Conservation (phyloP, 2,329 filamentous ascomycete species). For the Dothideomycetes sp. region DNA sequence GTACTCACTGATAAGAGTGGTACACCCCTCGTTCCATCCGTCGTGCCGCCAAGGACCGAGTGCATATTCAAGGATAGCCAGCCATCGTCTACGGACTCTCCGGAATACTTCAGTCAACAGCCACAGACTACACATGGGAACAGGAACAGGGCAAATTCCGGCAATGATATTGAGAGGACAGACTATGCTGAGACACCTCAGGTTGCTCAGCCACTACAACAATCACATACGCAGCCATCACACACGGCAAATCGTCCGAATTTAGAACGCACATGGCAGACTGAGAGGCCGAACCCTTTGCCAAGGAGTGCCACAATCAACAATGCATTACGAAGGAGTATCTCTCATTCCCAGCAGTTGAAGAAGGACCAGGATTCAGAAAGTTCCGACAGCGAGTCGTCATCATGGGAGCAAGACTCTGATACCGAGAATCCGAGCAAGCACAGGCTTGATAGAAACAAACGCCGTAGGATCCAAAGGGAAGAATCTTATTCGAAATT, state of each 20-base stretch:
- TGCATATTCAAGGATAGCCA: not conserved
- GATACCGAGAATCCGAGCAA: not conserved
- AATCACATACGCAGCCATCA: slow-evolving; percentile 2
- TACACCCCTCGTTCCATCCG: slow-evolving; percentile 1
- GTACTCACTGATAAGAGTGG: slow-evolving; percentile 7
- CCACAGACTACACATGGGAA: not conserved
- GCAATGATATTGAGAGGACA: not conserved
- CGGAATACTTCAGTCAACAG: slow-evolving; percentile 2
- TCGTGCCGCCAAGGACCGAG: slow-evolving; percentile 9
- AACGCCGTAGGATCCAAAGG: slow-evolving; percentile 9
- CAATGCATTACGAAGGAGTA: slow-evolving; percentile 1
- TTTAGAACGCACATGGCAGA: slow-evolving; percentile 11
- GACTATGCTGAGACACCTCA: slow-evolving; percentile 8
- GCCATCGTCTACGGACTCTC: not conserved
- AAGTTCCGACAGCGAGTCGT: not conserved
- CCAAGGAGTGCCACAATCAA: slow-evolving; percentile 7
- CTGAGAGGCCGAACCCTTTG: slow-evolving; percentile 7
- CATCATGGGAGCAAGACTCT: not conserved
- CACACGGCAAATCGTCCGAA: not conserved
- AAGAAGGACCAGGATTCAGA: not conserved
- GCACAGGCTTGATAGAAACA: not conserved
- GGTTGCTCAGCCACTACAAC: not conserved
- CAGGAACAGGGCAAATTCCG: too few species aligned
- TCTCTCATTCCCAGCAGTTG: not conserved
- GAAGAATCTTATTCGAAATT: slow-evolving; percentile 43